Base-by-base conservation (phyloP, 1,284 basidiomycete genomes). In the Tremellales sp. region DNA sequence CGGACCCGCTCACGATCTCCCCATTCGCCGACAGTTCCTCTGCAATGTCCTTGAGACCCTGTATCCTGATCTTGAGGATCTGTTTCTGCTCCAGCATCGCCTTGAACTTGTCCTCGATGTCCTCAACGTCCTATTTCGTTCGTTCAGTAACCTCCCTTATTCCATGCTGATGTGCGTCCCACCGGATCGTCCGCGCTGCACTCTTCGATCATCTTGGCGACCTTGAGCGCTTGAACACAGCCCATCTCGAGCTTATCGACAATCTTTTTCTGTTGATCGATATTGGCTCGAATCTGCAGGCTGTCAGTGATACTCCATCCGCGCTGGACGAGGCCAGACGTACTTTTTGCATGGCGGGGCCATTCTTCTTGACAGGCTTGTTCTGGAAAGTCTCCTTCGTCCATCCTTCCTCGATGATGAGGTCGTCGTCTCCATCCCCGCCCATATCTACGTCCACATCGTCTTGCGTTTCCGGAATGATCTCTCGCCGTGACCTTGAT, bases 11-110 rank as follows among this genome's bases (percentile, higher is more conserved):
- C 60, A 87, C 86, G 43, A 87, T 76, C 27, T 74, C 65, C 40
- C 82, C 77, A 21, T 77, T 79, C 42, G 66, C 71, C 9, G 75
- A 69, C 18, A 87, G 66, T 31, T 73, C 66, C 58, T 84, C 79
- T 32, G 80, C 71, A 3, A 90, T 66, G 4, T 76, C 75, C 18
- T 76, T 74, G 26, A 91, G 67, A 6, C 77, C 73, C 34, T 77
- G 60, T 8, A 50, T 51, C 29, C 53, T 53, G 39, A 63, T 49
- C 24, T 49, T 27, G 7, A 63, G 22, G 5, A 58, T 21, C 14
- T 48, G 22, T 27, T 43, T 27, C 22, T 54, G 45, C n/a, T 63
- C 57, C 5, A 60, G 35, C 5, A 36, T 40, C 28, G 47, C 21
- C 14, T 47, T 47, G 24, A 60, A 48, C 3, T 42, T 42, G 5